phyloP scores from a whole-genome alignment of 129 eudicot genomes.

The Helichrysum umbraculigerum region DNA sequence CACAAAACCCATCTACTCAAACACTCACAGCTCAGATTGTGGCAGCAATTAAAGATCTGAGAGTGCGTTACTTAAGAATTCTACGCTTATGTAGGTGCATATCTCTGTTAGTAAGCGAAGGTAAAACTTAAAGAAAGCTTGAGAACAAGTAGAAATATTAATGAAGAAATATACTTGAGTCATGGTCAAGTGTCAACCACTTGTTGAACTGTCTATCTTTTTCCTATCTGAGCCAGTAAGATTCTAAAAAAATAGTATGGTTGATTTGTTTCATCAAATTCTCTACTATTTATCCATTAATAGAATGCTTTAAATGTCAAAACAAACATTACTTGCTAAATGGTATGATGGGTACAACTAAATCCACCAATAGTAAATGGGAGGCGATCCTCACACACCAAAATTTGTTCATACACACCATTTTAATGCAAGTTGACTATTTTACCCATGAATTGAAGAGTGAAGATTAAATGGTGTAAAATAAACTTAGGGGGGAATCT shows the following conservation, averaged over 20 bases:
- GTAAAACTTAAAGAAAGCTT: conserved; percentile 13
- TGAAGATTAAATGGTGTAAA: too few species aligned
- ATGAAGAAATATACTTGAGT: conserved; percentile 9
- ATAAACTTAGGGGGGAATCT: too few species aligned
- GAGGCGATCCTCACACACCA: too few species aligned
- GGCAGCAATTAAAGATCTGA: conserved; percentile 47
- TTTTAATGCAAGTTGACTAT: too few species aligned
- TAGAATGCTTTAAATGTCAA: neutral
- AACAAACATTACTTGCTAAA: neutral
- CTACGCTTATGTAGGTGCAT: conserved; percentile 60
- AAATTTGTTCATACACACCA: too few species aligned
- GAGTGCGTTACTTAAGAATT: conserved; percentile 62
- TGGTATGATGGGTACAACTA: neutral
- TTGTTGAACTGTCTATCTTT: conserved; percentile 9
- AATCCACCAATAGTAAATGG: conserved; percentile 1
- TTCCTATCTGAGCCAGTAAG: conserved; percentile 10
- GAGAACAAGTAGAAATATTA: neutral
- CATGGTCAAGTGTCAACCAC: conserved; percentile 23
- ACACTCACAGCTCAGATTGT: conserved; percentile 40
- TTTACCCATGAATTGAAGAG: too few species aligned
- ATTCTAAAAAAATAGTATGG: neutral
- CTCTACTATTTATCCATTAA: neutral
- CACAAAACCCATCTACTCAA: conserved; percentile 23
- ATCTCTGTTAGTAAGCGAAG: conserved; percentile 43
- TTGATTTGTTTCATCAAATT: neutral